Percentiles rank a stretch among this genome's conserved stretches.
These are phyloP conservation scores for Capronia americana DNA, from an alignment of 2,329 filamentous ascomycete species.

Conservation along the genomic window DNA sequence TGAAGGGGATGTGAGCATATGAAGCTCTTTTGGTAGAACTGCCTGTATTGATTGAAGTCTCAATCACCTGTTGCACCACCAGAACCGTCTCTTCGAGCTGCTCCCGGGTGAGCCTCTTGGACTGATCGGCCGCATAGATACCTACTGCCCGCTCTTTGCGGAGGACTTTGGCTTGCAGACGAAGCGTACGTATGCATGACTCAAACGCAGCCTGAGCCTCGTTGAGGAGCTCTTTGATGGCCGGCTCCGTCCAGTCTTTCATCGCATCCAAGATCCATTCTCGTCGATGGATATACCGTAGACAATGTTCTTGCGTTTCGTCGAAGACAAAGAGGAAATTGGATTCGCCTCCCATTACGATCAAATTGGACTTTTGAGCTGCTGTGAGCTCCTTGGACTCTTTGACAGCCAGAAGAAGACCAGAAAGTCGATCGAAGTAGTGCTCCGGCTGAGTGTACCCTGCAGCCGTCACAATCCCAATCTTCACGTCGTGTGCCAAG, in stretches of 20 bases:
- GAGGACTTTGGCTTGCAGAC: slow-evolving; percentile 74
- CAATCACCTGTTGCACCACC: slow-evolving; percentile 89
- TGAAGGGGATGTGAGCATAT: slow-evolving; percentile 72
- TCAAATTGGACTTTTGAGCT: slow-evolving; percentile 74
- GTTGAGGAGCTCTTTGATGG: slow-evolving; percentile 82
- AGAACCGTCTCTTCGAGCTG: slow-evolving; percentile 94
- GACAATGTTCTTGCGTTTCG: slow-evolving; percentile 66
- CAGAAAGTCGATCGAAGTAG: slow-evolving; percentile 87
- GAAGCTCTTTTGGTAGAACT: slow-evolving; percentile 10
- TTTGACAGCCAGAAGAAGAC: slow-evolving; percentile 79
- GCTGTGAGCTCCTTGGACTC: slow-evolving; percentile 66
- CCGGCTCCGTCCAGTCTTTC: slow-evolving; percentile 60
- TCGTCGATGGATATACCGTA: slow-evolving; percentile 66
- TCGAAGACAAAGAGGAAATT: slow-evolving; percentile 92
- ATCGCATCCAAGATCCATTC: slow-evolving; percentile 68
- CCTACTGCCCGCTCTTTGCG: slow-evolving; percentile 89
- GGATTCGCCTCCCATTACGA: slow-evolving; percentile 94
- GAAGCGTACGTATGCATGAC: slow-evolving; percentile 80
- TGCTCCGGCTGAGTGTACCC: slow-evolving; percentile 87
- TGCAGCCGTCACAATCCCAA: slow-evolving; percentile 95
- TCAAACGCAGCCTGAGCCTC: slow-evolving; percentile 83
- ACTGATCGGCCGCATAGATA: slow-evolving; percentile 67
- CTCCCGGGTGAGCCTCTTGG: slow-evolving; percentile 78
- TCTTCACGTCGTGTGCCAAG: slow-evolving; percentile 76
- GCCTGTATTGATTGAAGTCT: slow-evolving; percentile 69